Evolutionary conservation across 139 green algal species (phyloP).

Genomic region (Coelastrella sp.): DNA sequence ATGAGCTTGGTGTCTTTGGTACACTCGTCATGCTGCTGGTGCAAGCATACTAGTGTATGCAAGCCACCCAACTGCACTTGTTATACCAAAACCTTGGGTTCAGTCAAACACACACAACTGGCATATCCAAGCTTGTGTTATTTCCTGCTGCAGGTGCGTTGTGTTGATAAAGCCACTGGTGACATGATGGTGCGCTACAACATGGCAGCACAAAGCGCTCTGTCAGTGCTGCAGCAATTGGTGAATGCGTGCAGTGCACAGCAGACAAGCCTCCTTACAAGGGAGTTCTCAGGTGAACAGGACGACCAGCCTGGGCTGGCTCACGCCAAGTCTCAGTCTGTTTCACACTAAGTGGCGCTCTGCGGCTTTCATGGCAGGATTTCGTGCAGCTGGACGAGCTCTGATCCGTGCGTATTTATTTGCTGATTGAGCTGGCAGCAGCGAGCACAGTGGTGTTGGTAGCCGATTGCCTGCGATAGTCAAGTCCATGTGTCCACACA

Average conservation of each 20-base stretch:
- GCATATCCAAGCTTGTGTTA: not conserved
- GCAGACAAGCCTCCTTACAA: not conserved
- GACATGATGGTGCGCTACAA: slow-evolving; percentile 45
- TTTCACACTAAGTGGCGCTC: too few relatives aligned
- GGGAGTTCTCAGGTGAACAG: not conserved
- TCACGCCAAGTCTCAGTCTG: too few relatives aligned
- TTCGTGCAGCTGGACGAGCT: too few relatives aligned
- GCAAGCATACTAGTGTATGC: not conserved
- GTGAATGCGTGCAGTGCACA: not conserved
- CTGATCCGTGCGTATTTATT: too few relatives aligned
- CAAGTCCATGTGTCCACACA: too few relatives aligned
- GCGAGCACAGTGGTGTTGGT: too few relatives aligned
- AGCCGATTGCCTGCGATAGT: too few relatives aligned
- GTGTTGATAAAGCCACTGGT: slow-evolving; percentile 44
- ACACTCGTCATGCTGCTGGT: not conserved
- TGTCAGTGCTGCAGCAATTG: slow-evolving; percentile 42
- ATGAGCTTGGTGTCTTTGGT: too few relatives aligned
- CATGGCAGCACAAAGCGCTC: slow-evolving; percentile 32
- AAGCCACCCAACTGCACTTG: too few relatives aligned
- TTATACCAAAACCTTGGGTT: not conserved
- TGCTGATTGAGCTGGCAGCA: too few relatives aligned
- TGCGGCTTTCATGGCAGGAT: too few relatives aligned
- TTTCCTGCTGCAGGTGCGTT: slow-evolving; percentile 28
- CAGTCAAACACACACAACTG: not conserved
- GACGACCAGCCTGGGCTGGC: not conserved